Evolutionary conservation across 257 asterid species (phyloP).

Genomic region (Nicotiana otophora): DNA sequence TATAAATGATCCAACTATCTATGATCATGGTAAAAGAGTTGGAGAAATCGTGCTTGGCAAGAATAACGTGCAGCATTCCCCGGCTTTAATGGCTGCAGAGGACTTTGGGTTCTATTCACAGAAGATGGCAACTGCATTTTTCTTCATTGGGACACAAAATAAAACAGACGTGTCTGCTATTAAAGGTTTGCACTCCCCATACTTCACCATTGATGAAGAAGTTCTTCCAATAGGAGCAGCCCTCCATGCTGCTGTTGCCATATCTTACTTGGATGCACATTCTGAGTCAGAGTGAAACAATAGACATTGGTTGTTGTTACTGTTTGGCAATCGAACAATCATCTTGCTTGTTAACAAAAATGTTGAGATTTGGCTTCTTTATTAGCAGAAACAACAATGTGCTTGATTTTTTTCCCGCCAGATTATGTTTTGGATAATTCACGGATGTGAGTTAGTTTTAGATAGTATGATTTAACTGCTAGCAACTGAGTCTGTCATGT

Average conservation of each 20-base stretch:
- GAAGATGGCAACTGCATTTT: conserved; percentile 59
- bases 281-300: conserved; percentile 12
- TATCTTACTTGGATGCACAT: conserved; percentile 48
- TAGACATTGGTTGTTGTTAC: not conserved
- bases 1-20: conserved; percentile 46
- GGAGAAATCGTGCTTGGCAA: conserved; percentile 63
- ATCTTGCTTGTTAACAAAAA: not conserved
- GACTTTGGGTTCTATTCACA: conserved; percentile 80
- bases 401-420: not conserved
- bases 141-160: conserved; percentile 46
- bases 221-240: conserved; percentile 79
- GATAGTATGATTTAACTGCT: not conserved
- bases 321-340: not conserved
- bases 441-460: not conserved
- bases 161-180: conserved; percentile 25
- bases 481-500: not conserved
- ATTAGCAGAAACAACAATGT: not conserved
- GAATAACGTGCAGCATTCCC: conserved; percentile 24
- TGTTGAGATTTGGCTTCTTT: conserved; percentile 1
- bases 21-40: conserved; percentile 54
- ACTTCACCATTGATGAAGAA: conserved; percentile 52
- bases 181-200: conserved; percentile 54
- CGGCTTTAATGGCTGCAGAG: conserved; percentile 65
- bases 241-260: conserved; percentile 76
- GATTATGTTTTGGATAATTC: not conserved